A percentile compares a stretch with the other conserved stretches of the same genome.
phyloP scores from a whole-genome alignment of 2,329 filamentous ascomycete species.

The Aspergillus hortae region DNA sequence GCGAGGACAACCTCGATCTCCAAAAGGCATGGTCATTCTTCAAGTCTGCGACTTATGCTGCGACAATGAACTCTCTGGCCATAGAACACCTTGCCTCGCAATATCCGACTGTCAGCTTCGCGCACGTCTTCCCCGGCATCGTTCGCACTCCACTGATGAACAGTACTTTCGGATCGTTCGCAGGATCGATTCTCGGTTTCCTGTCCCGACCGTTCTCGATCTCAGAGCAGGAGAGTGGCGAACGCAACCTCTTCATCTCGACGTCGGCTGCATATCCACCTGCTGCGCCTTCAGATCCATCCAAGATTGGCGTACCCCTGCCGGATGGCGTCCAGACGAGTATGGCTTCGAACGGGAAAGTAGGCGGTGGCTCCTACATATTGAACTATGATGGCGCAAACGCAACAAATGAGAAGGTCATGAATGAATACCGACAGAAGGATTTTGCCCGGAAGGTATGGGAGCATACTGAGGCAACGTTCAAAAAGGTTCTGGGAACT shows the following conservation, averaged over 20 bases:
- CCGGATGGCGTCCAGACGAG: slow-evolving; percentile 15
- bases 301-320: slow-evolving; percentile 10
- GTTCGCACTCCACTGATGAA: slow-evolving; percentile 45
- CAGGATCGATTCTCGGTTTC: slow-evolving; percentile 17
- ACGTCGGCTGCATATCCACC: slow-evolving; percentile 35
- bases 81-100: slow-evolving; percentile 46
- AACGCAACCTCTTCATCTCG: slow-evolving; percentile 44
- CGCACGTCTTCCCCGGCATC: slow-evolving; percentile 46
- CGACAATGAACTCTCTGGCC: slow-evolving; percentile 44
- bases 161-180: slow-evolving; percentile 24
- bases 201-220: slow-evolving; percentile 14
- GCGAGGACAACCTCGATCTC: slow-evolving; percentile 48
- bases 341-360: slow-evolving; percentile 22
- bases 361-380: slow-evolving; percentile 28
- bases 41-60: slow-evolving; percentile 44
- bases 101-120: slow-evolving; percentile 48
- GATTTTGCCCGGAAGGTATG: slow-evolving; percentile 27
- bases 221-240: slow-evolving; percentile 38
- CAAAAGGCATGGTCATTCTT: slow-evolving; percentile 9
- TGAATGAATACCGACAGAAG: slow-evolving; percentile 26
- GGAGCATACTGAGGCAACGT: slow-evolving; percentile 28
- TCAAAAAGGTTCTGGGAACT: slow-evolving; percentile 12
- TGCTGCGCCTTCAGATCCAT: background rate
- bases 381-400: slow-evolving; percentile 22
- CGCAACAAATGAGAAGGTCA: slow-evolving; percentile 14